Percentiles rank a stretch among this genome's conserved stretches.
Conservation (phyloP, 1,284 basidiomycete genomes). For the Marasmius tenuissimus region DNA sequence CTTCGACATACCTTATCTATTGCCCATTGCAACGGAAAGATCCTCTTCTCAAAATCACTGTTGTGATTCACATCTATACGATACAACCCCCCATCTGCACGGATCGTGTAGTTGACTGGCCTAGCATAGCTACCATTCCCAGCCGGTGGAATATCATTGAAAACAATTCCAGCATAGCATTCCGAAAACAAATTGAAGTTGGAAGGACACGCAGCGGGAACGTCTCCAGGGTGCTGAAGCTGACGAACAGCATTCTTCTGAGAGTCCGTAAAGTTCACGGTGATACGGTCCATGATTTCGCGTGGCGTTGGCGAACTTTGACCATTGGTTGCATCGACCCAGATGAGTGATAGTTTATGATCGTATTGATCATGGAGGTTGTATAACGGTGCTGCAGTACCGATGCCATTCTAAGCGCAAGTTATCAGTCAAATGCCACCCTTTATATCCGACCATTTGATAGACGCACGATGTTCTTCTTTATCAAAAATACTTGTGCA, state of each 20-base stretch:
- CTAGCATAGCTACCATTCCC: slow-evolving; percentile 28
- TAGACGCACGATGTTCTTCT: slow-evolving; percentile 53
- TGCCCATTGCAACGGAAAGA: slow-evolving; percentile 77
- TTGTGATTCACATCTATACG: slow-evolving; percentile 67
- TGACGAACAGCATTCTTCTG: slow-evolving; percentile 49
- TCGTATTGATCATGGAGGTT: slow-evolving; percentile 51
- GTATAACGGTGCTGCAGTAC: slow-evolving; percentile 51
- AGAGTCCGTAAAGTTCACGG: slow-evolving; percentile 42
- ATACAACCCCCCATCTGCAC: slow-evolving; percentile 63
- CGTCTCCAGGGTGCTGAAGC: slow-evolving; percentile 45
- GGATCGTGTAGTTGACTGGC: slow-evolving; percentile 69
- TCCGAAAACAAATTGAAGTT: slow-evolving; percentile 72
- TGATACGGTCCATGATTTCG: slow-evolving; percentile 59
- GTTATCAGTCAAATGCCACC: background rate
- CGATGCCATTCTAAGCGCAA: slow-evolving; percentile 60
- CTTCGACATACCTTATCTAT: slow-evolving; percentile 58
- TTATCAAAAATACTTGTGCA: slow-evolving; percentile 57
- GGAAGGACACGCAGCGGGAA: slow-evolving; percentile 63
- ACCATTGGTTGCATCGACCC: slow-evolving; percentile 62
- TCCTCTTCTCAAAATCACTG: slow-evolving; percentile 68
- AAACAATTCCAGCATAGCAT: slow-evolving; percentile 73
- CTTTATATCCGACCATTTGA: background rate
- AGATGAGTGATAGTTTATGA: slow-evolving; percentile 54
- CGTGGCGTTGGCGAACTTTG: slow-evolving; percentile 48
- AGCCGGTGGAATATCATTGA: slow-evolving; percentile 53